Percentiles rank a stretch among this genome's conserved stretches.
Conservation (phyloP, 192 early-diverging fungal genomes). For the Coemansia sp. region DNA sequence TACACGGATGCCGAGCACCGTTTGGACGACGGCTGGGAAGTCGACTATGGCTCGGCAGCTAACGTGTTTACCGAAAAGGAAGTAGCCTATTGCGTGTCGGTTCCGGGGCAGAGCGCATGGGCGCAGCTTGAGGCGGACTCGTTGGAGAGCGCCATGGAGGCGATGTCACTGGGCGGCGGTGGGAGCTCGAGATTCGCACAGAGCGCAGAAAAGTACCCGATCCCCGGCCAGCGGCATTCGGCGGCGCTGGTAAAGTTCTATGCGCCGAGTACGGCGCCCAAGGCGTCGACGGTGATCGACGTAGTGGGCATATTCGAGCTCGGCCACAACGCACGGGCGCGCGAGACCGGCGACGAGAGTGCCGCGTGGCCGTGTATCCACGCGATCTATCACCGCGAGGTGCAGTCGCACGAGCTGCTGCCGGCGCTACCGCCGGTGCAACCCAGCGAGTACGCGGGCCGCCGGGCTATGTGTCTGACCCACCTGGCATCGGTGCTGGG, state of each 20-base stretch:
- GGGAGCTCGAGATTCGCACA: neutral
- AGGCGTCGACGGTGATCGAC: conserved; percentile 61
- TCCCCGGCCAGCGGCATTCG: conserved; percentile 55
- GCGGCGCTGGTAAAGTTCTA: conserved; percentile 66
- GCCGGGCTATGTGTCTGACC: conserved; percentile 19
- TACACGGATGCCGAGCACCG: conserved; percentile 42
- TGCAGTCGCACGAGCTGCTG: conserved; percentile 7
- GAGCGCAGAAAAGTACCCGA: conserved; percentile 53
- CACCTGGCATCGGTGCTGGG: conserved; percentile 59
- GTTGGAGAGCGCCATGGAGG: conserved; percentile 31
- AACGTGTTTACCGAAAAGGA: conserved; percentile 60
- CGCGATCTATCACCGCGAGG: conserved; percentile 25
- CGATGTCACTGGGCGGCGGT: conserved; percentile 15
- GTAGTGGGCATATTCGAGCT: conserved; percentile 59
- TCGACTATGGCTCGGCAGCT: conserved; percentile 25
- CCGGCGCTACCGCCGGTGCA: conserved; percentile 2
- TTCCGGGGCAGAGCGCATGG: conserved; percentile 69
- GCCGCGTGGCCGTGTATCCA: conserved; percentile 46
- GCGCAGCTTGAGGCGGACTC: conserved; percentile 3
- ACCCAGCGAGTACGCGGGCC: conserved; percentile 8
- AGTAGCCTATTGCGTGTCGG: conserved; percentile 65
- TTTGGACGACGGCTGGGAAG: conserved; percentile 39
- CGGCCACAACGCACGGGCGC: conserved; percentile 15
- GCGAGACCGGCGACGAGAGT: conserved; percentile 3
- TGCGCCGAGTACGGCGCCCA: conserved; percentile 46